phyloP scores from a whole-genome alignment of 768 basidiomycete species.

The Myochromella boudieri region DNA sequence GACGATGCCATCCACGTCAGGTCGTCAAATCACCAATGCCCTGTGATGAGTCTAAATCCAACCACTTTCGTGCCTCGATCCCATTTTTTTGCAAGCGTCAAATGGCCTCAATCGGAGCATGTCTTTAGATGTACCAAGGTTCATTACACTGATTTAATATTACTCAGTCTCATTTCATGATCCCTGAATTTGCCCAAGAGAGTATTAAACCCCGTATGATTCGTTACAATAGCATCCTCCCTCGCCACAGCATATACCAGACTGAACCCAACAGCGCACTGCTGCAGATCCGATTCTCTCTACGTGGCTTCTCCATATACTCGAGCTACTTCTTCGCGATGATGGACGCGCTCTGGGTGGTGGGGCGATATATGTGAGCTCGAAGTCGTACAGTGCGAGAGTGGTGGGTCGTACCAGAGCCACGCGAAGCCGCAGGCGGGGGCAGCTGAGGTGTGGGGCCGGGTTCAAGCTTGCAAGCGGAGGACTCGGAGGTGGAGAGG shows the following conservation, averaged over 20 bases:
- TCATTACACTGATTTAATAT: no score
- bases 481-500: constrained; percentile 72
- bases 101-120: no score
- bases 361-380: constrained; percentile 62
- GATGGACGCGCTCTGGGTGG: constrained; percentile 34
- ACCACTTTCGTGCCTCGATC: no score
- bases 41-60: no score
- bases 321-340: constrained; percentile 72
- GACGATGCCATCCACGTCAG: neutral
- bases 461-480: constrained; percentile 47
- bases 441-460: constrained; percentile 11
- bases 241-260: constrained; percentile 72
- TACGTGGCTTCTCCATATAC: constrained; percentile 44
- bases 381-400: constrained; percentile 76
- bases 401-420: constrained; percentile 91
- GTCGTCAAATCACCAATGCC: neutral
- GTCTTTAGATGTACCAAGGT: no score
- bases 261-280: constrained; percentile 62
- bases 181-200: constrained; percentile 90
- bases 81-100: no score
- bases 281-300: constrained; percentile 41
- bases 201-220: constrained; percentile 79
- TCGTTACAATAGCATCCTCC: constrained; percentile 86
- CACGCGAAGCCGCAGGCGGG: constrained; percentile 60
- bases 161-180: constrained; percentile 81